Evolutionary conservation across 2,329 filamentous ascomycete species (phyloP), one percentile per base, ranked within the genome.

Genomic region (Myriangium duriaei): DNA sequence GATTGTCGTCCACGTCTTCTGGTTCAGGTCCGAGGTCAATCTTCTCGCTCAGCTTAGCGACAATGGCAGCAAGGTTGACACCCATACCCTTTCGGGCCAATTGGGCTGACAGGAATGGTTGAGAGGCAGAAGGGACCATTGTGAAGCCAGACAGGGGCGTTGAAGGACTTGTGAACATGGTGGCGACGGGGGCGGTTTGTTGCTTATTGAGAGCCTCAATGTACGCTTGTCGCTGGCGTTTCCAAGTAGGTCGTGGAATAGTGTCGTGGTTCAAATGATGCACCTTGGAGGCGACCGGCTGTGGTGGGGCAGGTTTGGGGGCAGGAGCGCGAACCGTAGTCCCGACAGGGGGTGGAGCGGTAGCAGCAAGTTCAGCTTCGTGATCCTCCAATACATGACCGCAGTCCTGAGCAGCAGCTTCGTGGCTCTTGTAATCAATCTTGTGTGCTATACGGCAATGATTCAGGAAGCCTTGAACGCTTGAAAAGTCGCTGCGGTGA

Each of bases 381-480:
- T 80, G 72, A 45, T 74, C 66, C 49, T 93, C 82, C 42, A 94
- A 75, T 10, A 81, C 76, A 48, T 87, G 79, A 37, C 91, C 91
- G 49, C 85, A 92, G 42, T 82, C 81, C 40, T 87, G 71, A 21
- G 88, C 91, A 45, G 91, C 91, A 52, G 87, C 84, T 58, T 96
- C 88, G 53, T 98, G 91, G 50, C 85, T 95, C 62, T 93, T 88
- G 67, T 87, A 96, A 46, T 92, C 86, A 42, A 84, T 74, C 55
- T 81, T 82, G 62, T 98, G 91, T 16, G 87, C 86, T 51, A 98
- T 96, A 41, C 91, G 85, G 57, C 88, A 96, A 56, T 98, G 91
- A 55, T 98, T 98, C 64, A 98, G 91, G 62, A 96, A 96, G n/a
- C 91, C 91, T 59, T 96, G 91, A 0, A 87, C 92, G 63, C 87